Evolutionary conservation across 768 basidiomycete species (phyloP).

Genomic region (Russula griseocarnosa): DNA sequence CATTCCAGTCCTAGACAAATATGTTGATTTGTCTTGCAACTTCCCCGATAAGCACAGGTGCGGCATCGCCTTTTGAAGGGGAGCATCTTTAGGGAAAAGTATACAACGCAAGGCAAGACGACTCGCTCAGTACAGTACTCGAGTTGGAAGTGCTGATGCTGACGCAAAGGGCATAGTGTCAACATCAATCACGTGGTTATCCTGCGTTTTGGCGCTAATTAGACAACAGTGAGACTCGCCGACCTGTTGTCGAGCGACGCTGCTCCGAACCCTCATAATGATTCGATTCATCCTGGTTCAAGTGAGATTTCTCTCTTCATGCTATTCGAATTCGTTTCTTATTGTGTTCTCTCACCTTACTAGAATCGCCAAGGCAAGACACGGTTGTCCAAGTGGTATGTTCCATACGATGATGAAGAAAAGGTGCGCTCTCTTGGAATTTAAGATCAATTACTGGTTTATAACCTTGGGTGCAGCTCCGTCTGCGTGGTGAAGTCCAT

Average conservation of each 20-base stretch:
- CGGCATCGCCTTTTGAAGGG: too few species aligned
- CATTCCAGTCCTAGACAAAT: too few species aligned
- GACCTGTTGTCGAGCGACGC: background rate
- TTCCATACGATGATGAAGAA: slow-evolving; percentile 98
- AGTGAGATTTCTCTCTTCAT: slow-evolving; percentile 42
- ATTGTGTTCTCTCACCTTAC: slow-evolving; percentile 5
- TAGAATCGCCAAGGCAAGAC: slow-evolving; percentile 99
- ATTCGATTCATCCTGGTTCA: slow-evolving; percentile 98
- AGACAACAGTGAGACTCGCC: background rate
- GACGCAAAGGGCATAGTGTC: slow-evolving; percentile 2
- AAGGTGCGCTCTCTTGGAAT: slow-evolving; percentile 53
- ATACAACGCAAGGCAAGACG: too few species aligned
- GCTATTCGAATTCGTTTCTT: background rate
- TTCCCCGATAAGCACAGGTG: too few species aligned
- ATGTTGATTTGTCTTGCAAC: too few species aligned
- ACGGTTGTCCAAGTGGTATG: slow-evolving; percentile 96
- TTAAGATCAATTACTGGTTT: too few species aligned
- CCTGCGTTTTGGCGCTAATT: background rate
- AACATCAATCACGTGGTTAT: slow-evolving; percentile 1
- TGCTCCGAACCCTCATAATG: slow-evolving; percentile 45
- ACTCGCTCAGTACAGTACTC: too few species aligned
- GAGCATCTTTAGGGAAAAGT: too few species aligned
- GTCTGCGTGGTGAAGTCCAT: slow-evolving; percentile 94
- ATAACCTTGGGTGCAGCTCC: slow-evolving; percentile 51
- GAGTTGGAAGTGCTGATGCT: too few species aligned